Base-by-base conservation (phyloP, 352 stramenopile species). In the Pythium pectinolyticum region DNA sequence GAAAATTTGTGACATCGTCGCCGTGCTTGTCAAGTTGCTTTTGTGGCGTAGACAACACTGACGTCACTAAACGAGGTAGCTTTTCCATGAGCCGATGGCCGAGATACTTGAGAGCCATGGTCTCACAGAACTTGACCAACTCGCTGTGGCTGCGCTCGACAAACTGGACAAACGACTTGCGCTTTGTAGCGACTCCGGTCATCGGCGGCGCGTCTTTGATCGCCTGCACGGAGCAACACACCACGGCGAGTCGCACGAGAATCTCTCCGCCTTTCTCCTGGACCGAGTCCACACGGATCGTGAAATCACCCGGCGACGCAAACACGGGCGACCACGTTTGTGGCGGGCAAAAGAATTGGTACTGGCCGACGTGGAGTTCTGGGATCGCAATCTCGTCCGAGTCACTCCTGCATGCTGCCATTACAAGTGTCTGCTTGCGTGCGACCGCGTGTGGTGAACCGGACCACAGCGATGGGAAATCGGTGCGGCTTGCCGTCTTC, bases 321-420 rank as follows among this genome's bases (percentile, higher is more conserved):
- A 94, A 94, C 24, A 78, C 78, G 1, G 79, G 76, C 20, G 85
- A 94, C 85, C 85, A 94, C 9, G 60, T 75, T 8, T 80, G 78
- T 12, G 79, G 81, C 32, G 77, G 69, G 22, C 79, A 92, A 32
- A 90, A 94, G 50, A 69, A 69, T 32, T 88, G 77, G 54, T 86
- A 92, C 19, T 88, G 53, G 40, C 70, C 81, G 51, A 88, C 72
- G 46, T 89, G 70, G 47, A 77, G 77, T n/a, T 89, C 80, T 1
- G 85, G 81, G 43, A 92, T 80, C 24, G 76, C 63, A n/a, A 88
- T 74, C 50, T 92, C 80, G 27, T 92, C 82, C 12, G 28, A 30
- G 17, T 72, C 64, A 15, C 25, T 46, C 3, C 32, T 53, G 1
- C 27, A 43, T 11, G 59, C 10, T 8, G 43, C 22, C 32, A 20